These are phyloP conservation scores for Boletus rufocinnamomeus DNA, from an alignment of 768 basidiomycete species.

Conservation along the genomic window DNA sequence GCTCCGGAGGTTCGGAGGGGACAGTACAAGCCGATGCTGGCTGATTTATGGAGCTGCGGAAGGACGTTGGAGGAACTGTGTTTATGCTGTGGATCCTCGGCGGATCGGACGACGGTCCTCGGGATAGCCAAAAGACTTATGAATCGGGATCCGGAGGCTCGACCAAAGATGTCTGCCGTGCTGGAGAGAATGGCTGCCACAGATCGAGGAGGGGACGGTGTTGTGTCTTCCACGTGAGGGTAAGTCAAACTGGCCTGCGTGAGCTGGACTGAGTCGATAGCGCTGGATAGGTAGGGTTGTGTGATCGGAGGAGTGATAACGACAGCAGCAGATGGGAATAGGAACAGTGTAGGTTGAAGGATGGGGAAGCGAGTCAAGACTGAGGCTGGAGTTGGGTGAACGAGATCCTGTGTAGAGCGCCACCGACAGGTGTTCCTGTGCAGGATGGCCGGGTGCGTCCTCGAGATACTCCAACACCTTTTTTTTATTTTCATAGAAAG, in stretches of 20 bases:
- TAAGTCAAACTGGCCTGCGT: neutral
- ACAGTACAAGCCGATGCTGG: neutral
- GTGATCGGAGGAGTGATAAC: neutral
- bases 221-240: neutral
- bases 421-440: neutral
- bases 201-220: neutral
- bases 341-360: no score
- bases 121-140: neutral
- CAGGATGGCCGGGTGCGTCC: neutral
- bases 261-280: neutral
- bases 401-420: neutral
- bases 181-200: neutral
- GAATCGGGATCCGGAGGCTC: neutral
- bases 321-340: neutral
- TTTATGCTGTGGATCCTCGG: neutral
- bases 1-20: no score
- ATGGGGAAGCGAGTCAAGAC: no score
- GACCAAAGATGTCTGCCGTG: neutral
- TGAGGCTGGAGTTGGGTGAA: neutral
- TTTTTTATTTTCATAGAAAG: no score
- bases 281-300: neutral
- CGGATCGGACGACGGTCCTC: neutral
- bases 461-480: no score
- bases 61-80: neutral
- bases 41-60: constrained; percentile 6